Evolutionary conservation across 2,329 filamentous ascomycete genomes (phyloP), one percentile per base, ranked within the genome.

Genomic region (Pyrenophora teres): DNA sequence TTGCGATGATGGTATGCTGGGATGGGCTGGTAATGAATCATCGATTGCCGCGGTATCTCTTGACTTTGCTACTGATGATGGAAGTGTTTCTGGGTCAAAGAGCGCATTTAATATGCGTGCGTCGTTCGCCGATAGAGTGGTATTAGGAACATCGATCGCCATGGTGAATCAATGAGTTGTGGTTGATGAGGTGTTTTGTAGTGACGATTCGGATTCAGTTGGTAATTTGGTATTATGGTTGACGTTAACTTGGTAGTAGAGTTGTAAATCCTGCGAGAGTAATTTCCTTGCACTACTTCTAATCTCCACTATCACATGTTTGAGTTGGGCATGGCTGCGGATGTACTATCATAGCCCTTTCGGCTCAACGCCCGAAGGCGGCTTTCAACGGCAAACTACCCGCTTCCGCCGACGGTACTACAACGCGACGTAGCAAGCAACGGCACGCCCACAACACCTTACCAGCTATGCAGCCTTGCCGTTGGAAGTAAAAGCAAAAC

Each of bases 61-160:
- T 8, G 79, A 74, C 13, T 80, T 76, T 12, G 85, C 82, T 56
- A 87, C 80, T 6, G 69, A 71, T n/a, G 73, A 71, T 10, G 73
- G 70, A 5, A 73, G 67, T 2, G 73, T 68, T 52, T 75, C 74
- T 25, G 74, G 73, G 44, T 76, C 73, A 60, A 76, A 76, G 1
- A 76, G 67, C 0, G 74, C 71, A 35, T 68, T 63, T 12, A 76
- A 57, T 16, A 76, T 73, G 40, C 67, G 68, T 3, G 58, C 58
- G 54, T 76, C 74, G 37, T 75, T 74, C 16, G 64, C 52, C 21
- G 72, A 69, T 18, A 76, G 59, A 5, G 56, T 48, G 3, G 63
- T 88, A 80, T 50, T 83, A 80, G 68, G 84, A 9, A 50, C 40
- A 33, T 53, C 25, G 41, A 65, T 52, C 13, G 64, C 61, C 65